A percentile compares a stretch with the other conserved stretches of the same genome.
These are phyloP conservation scores for Balakata baccata DNA, from an alignment of 345 rosid species.

Conservation along the genomic window DNA sequence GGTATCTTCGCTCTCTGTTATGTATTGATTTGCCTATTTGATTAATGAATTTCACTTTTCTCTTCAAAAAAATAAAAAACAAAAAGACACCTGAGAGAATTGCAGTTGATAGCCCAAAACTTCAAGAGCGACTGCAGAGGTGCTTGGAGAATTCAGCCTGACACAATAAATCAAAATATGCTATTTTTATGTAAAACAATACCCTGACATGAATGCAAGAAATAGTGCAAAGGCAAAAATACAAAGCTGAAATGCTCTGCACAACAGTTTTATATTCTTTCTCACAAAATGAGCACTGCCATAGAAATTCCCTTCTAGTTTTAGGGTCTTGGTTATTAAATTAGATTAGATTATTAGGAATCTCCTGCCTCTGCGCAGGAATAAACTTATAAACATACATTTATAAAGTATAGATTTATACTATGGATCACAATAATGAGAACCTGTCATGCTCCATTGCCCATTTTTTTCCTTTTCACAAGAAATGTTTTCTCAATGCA, in stretches of 20 bases:
- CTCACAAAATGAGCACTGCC: not conserved
- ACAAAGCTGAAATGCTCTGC: not conserved
- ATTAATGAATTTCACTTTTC: too few relatives aligned
- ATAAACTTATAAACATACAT: not conserved
- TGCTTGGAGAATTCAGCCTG: slow-evolving; percentile 85
- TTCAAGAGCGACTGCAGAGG: slow-evolving; percentile 58
- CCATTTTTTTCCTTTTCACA: not conserved
- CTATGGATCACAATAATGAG: not conserved
- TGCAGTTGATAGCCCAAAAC: slow-evolving; percentile 68
- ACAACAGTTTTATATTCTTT: not conserved
- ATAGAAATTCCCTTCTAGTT: not conserved
- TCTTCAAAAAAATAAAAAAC: slow-evolving; percentile 13
- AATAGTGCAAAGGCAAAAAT: not conserved
- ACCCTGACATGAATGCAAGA: not conserved
- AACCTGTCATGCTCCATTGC: slow-evolving; percentile 14
- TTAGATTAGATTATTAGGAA: not conserved
- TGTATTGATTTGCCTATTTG: too few relatives aligned
- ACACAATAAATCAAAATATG: not conserved
- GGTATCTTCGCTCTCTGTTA: too few relatives aligned
- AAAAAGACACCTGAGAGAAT: slow-evolving; percentile 64
- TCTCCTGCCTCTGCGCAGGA: not conserved
- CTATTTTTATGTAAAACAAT: not conserved
- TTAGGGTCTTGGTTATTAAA: not conserved
- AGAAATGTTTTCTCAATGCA: not conserved
- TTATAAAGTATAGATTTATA: not conserved